Conservation (phyloP, 2,329 filamentous ascomycete genomes). For the Ascochyta pisi region DNA sequence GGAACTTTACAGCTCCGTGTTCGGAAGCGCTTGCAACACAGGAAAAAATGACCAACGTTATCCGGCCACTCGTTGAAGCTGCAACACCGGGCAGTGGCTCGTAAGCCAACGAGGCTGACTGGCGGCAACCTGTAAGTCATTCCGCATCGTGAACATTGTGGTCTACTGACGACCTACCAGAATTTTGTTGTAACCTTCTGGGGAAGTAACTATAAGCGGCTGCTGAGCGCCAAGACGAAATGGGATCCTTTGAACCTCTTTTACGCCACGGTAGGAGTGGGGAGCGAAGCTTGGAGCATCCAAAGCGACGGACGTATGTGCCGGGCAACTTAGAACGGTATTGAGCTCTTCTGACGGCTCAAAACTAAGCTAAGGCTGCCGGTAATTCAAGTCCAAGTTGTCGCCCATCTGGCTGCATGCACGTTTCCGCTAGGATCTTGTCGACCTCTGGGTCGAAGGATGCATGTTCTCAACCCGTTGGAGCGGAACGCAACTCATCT, state of each 20-base stretch:
- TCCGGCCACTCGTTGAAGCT: slow-evolving; percentile 26
- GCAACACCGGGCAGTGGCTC: slow-evolving; percentile 28
- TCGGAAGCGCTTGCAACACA: slow-evolving; percentile 24
- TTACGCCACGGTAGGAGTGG: slow-evolving; percentile 37
- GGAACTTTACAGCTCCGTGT: slow-evolving; percentile 30
- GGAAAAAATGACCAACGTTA: slow-evolving; percentile 26
- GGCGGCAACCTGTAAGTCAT: neutral
- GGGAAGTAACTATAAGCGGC: slow-evolving; percentile 31
- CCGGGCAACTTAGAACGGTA: slow-evolving; percentile 1
- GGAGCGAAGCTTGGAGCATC: slow-evolving; percentile 37
- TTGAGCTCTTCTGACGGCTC: too few relatives aligned
- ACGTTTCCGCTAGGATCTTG: too few relatives aligned
- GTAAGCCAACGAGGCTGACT: slow-evolving; percentile 39
- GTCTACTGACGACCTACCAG: too few relatives aligned
- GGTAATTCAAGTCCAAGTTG: too few relatives aligned
- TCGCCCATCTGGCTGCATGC: too few relatives aligned
- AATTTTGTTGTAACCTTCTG: slow-evolving; percentile 21
- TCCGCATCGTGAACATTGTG: too few relatives aligned
- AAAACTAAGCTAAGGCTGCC: too few relatives aligned
- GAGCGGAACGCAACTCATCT: too few relatives aligned
- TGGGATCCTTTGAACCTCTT: slow-evolving; percentile 41
- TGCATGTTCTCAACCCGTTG: too few relatives aligned
- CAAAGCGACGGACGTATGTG: slow-evolving; percentile 27
- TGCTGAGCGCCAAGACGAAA: slow-evolving; percentile 38
- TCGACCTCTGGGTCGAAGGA: too few relatives aligned